Conservation (phyloP, 495 filamentous ascomycete genomes). For the Tuber brumale region DNA sequence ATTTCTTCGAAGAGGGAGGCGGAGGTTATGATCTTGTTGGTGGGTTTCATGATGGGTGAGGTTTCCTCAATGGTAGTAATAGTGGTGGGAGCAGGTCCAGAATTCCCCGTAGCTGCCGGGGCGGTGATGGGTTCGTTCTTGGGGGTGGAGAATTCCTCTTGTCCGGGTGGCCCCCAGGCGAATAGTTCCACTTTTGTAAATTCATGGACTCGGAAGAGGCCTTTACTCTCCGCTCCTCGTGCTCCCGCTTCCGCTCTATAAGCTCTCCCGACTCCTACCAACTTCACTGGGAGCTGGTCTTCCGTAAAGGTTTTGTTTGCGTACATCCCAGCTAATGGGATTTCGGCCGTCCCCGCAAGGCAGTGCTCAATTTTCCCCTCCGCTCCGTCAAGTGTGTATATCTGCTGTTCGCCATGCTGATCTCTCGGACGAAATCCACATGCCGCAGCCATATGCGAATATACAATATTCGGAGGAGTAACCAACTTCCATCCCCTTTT, state of each 20-base stretch:
- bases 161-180: conserved; percentile 61
- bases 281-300: conserved; percentile 62
- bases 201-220: conserved; percentile 96
- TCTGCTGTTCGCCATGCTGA: conserved; percentile 80
- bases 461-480: conserved; percentile 81
- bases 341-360: conserved; percentile 85
- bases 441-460: conserved; percentile 78
- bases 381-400: conserved; percentile 56
- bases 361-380: conserved; percentile 41
- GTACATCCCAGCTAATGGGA: conserved; percentile 85
- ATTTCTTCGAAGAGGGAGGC: conserved; percentile 71
- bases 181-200: conserved; percentile 99
- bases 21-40: conserved; percentile 32
- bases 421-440: conserved; percentile 94
- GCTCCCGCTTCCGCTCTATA: conserved; percentile 93
- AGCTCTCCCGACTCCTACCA: conserved; percentile 76
- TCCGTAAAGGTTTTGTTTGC: conserved; percentile 62
- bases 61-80: neutral
- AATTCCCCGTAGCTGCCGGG: neutral
- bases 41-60: neutral
- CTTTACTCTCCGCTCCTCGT: conserved; percentile 82
- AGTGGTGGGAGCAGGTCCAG: neutral
- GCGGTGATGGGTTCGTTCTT: neutral
- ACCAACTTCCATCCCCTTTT: conserved; percentile 63
- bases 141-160: conserved; percentile 15